Percentiles rank a stretch among this genome's conserved stretches.
Evolutionary conservation across 2,329 filamentous ascomycete genomes (phyloP).

Genomic region (Talaromyces amestolkiae): DNA sequence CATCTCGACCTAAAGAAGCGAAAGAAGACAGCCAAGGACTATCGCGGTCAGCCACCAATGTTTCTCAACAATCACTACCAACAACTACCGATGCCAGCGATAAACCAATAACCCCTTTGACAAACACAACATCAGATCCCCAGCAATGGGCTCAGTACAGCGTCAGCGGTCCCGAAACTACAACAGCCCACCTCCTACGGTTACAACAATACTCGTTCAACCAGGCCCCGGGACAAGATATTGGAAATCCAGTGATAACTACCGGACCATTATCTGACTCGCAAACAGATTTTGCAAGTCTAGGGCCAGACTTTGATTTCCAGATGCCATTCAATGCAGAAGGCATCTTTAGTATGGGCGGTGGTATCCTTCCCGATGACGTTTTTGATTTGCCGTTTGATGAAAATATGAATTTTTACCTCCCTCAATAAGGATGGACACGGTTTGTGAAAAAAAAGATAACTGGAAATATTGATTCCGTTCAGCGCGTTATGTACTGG

Average conservation of each 20-base stretch:
- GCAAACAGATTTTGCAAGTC: conserved; percentile 23
- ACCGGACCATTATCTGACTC: conserved; percentile 19
- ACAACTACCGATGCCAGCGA: background rate
- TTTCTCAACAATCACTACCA: background rate
- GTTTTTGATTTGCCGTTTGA: conserved; percentile 26
- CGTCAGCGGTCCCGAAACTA: conserved; percentile 11
- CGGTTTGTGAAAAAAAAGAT: background rate
- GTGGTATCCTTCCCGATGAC: conserved; percentile 34
- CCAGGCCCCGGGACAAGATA: background rate
- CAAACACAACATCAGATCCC: conserved; percentile 1
- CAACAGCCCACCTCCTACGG: conserved; percentile 20
- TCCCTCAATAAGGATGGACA: background rate
- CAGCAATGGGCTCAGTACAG: conserved; percentile 13
- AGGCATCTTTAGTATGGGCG: conserved; percentile 31
- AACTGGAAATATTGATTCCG: background rate
- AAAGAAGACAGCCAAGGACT: background rate
- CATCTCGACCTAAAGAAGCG: conserved; percentile 1
- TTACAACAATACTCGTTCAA: conserved; percentile 6
- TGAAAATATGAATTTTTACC: conserved; percentile 18
- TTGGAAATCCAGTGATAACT: conserved; percentile 21
- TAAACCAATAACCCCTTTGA: background rate
- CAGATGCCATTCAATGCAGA: conserved; percentile 30
- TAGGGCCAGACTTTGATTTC: conserved; percentile 29
- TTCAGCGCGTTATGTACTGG: background rate
- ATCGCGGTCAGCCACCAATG: background rate